These are phyloP conservation scores for Candida sonorensis DNA, from an alignment of 805 yeast species.

Conservation along the genomic window DNA sequence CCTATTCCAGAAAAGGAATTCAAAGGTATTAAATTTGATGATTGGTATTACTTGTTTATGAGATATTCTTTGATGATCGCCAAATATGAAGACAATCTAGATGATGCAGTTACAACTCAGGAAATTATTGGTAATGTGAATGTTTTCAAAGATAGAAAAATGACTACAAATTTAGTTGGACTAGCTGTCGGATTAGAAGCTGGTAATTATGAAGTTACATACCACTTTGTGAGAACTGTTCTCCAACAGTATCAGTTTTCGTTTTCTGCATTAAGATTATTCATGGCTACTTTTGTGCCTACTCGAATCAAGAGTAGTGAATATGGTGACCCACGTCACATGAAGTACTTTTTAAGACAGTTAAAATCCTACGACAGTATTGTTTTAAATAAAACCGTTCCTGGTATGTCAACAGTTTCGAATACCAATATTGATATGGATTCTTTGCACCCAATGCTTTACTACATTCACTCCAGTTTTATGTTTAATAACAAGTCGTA, in stretches of 20 bases:
- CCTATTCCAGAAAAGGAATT: constrained; percentile 48
- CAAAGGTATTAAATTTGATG: constrained; percentile 68
- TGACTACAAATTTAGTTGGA: constrained; percentile 56
- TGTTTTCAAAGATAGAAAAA: constrained; percentile 62
- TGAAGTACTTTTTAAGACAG: constrained; percentile 84
- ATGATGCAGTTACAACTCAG: constrained; percentile 62
- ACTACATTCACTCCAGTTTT: constrained; percentile 69
- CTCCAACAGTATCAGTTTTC: constrained; percentile 71
- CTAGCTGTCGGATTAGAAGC: constrained; percentile 44
- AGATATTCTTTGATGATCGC: constrained; percentile 67
- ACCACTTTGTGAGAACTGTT: too few relatives aligned
- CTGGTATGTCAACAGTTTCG: constrained; percentile 74
- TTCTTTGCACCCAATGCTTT: constrained; percentile 55
- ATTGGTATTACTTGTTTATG: constrained; percentile 84
- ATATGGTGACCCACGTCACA: constrained; percentile 75
- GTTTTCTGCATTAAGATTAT: constrained; percentile 57
- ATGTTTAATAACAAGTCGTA: constrained; percentile 78
- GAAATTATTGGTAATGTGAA: constrained; percentile 72
- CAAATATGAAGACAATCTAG: constrained; percentile 43
- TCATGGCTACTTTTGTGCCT: constrained; percentile 45
- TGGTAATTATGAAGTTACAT: too few relatives aligned
- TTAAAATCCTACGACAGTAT: constrained; percentile 81
- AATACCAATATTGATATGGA: constrained; percentile 40
- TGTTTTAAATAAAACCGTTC: constrained; percentile 43
- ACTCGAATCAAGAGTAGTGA: constrained; percentile 13